Conservation (phyloP, 2,329 filamentous ascomycete genomes). For the Botryosphaeria agaves region DNA sequence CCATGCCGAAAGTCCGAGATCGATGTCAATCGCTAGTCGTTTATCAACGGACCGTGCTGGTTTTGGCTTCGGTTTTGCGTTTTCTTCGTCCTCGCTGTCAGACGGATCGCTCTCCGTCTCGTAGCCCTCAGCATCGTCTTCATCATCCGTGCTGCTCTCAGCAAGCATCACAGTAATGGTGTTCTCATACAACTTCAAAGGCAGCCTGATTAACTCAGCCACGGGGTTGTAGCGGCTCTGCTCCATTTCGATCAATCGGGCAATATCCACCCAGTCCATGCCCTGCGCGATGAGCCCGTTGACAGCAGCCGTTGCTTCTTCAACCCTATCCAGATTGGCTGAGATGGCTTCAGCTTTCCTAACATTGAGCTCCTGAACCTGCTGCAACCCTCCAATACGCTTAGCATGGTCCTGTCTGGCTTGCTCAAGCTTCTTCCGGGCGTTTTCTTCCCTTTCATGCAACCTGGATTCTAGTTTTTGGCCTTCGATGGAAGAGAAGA, state of each 20-base stretch:
- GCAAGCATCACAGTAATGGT: slow-evolving; percentile 64
- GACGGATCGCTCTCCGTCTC: slow-evolving; percentile 49
- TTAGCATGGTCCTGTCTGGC: slow-evolving; percentile 70
- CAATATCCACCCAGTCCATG: slow-evolving; percentile 96
- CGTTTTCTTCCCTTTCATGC: slow-evolving; percentile 63
- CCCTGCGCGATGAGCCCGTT: slow-evolving; percentile 83
- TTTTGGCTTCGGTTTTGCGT: slow-evolving; percentile 8
- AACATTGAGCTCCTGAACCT: slow-evolving; percentile 65
- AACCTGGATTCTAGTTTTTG: slow-evolving; percentile 77
- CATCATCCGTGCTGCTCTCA: slow-evolving; percentile 49
- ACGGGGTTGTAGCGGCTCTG: slow-evolving; percentile 68
- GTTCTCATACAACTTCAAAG: slow-evolving; percentile 81
- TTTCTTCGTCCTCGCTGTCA: slow-evolving; percentile 40
- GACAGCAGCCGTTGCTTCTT: slow-evolving; percentile 83
- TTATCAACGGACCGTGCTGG: slow-evolving; percentile 17
- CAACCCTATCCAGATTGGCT: slow-evolving; percentile 76
- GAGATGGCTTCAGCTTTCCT: slow-evolving; percentile 83
- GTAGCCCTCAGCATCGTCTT: slow-evolving; percentile 39
- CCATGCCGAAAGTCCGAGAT: slow-evolving; percentile 68
- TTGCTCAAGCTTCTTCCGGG: slow-evolving; percentile 71
- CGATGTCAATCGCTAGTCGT: slow-evolving; percentile 60
- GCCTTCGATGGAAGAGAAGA: slow-evolving; percentile 91
- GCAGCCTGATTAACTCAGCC: slow-evolving; percentile 70
- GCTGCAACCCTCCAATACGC: slow-evolving; percentile 67
- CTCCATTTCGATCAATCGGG: slow-evolving; percentile 72